Conservation (phyloP, 2,329 filamentous ascomycete species). For the Aureobasidium sp. region DNA sequence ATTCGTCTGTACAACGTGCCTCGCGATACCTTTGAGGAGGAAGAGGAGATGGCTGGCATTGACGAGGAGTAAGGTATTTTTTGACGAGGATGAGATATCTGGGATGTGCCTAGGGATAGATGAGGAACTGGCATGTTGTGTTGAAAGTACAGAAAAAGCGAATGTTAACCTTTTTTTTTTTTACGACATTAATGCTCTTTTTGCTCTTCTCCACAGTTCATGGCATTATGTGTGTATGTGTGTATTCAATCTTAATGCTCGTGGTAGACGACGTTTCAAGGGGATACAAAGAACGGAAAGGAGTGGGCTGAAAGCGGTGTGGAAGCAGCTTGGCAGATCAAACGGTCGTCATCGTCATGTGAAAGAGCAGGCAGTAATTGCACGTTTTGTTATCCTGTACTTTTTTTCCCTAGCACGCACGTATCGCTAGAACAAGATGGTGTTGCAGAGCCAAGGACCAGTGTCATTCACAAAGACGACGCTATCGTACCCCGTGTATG, state of each 20-base stretch:
- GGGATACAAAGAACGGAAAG: background rate
- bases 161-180: constrained; percentile 3
- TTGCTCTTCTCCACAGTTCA: background rate
- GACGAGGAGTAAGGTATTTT: constrained; percentile 33
- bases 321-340: background rate
- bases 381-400: background rate
- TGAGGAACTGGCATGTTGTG: background rate
- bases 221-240: background rate
- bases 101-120: background rate
- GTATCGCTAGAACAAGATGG: constrained; percentile 2
- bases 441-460: constrained; percentile 11
- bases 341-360: constrained; percentile 8
- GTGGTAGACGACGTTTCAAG: background rate
- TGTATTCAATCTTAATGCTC: background rate
- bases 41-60: constrained; percentile 63
- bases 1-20: constrained; percentile 91
- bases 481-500: constrained; percentile 76
- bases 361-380: background rate
- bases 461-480: constrained; percentile 50
- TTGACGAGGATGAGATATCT: background rate
- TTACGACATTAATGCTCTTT: constrained; percentile 1
- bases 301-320: background rate
- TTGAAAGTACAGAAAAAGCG: constrained; percentile 12
- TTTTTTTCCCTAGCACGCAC: background rate
- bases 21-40: constrained; percentile 79